Conservation (phyloP, 352 stramenopile genomes). For the Pythium phragmiticola region DNA sequence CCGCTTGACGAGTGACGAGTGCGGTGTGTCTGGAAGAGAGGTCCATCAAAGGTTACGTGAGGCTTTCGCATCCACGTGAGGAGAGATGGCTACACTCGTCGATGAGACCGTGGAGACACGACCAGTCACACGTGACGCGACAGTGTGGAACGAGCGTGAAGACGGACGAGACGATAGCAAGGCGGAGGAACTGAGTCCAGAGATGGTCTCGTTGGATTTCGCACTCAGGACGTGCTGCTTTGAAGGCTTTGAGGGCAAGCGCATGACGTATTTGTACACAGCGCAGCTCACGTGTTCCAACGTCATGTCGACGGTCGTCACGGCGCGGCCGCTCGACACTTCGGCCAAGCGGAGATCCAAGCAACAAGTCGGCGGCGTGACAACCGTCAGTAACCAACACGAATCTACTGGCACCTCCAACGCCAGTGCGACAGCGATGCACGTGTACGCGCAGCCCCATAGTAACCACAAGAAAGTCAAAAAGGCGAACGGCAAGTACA, state of each 20-base stretch:
- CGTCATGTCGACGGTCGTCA: slow-evolving; percentile 65
- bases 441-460: slow-evolving; percentile 33
- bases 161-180: neutral
- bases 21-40: neutral
- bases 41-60: neutral
- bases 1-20: neutral
- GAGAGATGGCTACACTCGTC: slow-evolving; percentile 16
- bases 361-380: neutral
- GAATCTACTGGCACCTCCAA: neutral
- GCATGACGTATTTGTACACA: slow-evolving; percentile 44
- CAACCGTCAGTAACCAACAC: neutral
- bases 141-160: neutral
- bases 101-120: slow-evolving; percentile 1
- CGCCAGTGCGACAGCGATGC: slow-evolving; percentile 8
- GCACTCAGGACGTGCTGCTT: slow-evolving; percentile 36
- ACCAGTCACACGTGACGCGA: slow-evolving; percentile 1
- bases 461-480: slow-evolving; percentile 32
- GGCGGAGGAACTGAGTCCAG: neutral
- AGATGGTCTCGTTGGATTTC: slow-evolving; percentile 36
- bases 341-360: slow-evolving; percentile 9
- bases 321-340: slow-evolving; percentile 31
- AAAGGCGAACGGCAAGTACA: slow-evolving; percentile 41
- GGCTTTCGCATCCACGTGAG: neutral
- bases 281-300: slow-evolving; percentile 65
- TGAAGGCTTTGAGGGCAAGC: slow-evolving; percentile 35